phyloP scores from a whole-genome alignment of 139 green algal genomes.

The Mychonastes homosphaera region DNA sequence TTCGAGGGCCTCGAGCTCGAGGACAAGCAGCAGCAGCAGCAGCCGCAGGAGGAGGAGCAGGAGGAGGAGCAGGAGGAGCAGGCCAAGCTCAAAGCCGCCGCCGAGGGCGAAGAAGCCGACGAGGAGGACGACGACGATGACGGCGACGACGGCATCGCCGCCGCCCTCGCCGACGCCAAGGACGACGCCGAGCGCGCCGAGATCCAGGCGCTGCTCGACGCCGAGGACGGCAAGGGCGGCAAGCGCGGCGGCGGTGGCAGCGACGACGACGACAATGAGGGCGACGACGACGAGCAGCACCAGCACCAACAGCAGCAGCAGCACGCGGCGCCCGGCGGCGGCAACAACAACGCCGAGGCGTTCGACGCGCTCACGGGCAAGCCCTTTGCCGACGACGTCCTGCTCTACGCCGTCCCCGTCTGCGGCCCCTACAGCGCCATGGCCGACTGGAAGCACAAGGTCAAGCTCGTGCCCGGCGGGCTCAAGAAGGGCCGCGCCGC shows the following conservation, averaged over 20 bases:
- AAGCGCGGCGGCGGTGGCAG: background rate
- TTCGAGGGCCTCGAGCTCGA: slow-evolving; percentile 12
- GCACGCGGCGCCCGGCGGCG: background rate
- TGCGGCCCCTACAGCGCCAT: slow-evolving; percentile 73
- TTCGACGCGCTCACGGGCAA: slow-evolving; percentile 63
- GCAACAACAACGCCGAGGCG: slow-evolving; percentile 6
- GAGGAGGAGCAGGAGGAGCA: background rate
- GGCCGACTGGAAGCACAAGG: slow-evolving; percentile 73
- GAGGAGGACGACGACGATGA: background rate
- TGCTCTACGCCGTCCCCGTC: slow-evolving; percentile 82
- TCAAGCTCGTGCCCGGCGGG: slow-evolving; percentile 54
- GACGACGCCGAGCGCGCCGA: slow-evolving; percentile 11
- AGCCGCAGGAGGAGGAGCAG: slow-evolving; percentile 10
- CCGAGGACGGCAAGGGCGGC: background rate
- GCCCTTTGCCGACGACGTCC: slow-evolving; percentile 62
- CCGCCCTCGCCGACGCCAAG: slow-evolving; percentile 3
- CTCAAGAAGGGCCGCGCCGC: slow-evolving; percentile 87
- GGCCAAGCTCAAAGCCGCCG: background rate
- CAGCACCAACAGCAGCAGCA: slow-evolving; percentile 7
- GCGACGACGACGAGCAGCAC: background rate
- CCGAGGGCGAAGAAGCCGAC: background rate
- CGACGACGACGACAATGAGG: background rate
- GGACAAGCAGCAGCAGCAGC: background rate
- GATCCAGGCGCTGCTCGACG: background rate
- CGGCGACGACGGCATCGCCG: slow-evolving; percentile 4